phyloP scores from a whole-genome alignment of 345 rosid genomes.

The Tarenaya hassleriana region DNA sequence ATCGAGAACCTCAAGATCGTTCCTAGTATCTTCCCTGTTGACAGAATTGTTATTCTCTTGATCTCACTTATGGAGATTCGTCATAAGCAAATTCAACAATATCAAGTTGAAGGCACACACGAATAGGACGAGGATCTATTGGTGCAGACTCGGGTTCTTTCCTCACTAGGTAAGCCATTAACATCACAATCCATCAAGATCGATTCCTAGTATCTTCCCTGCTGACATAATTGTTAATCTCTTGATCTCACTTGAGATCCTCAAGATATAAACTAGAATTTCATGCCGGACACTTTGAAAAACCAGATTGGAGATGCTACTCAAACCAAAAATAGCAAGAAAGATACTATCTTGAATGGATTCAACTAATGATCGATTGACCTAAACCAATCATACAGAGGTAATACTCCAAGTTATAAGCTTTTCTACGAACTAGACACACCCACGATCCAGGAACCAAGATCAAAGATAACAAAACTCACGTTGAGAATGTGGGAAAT shows the following conservation, averaged over 20 bases:
- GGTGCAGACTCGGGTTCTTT: neutral
- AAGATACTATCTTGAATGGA: neutral
- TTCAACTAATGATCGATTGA: neutral
- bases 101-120: too few species aligned
- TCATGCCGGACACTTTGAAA: neutral
- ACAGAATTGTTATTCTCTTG: too few species aligned
- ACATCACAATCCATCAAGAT: too few species aligned
- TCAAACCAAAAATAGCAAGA: too few species aligned
- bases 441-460: neutral
- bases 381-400: constrained; percentile 6
- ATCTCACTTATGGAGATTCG: neutral
- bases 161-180: neutral
- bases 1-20: too few species aligned
- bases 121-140: too few species aligned
- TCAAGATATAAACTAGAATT: neutral
- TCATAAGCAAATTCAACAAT: too few species aligned
- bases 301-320: neutral
- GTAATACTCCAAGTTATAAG: neutral
- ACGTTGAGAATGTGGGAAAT: constrained; percentile 90
- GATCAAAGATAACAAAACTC: constrained; percentile 10
- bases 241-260: neutral
- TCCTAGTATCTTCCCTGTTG: too few species aligned
- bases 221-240: too few species aligned
- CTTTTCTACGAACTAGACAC: neutral
- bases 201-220: too few species aligned